Evolutionary conservation across 192 early-diverging fungal genomes (phyloP), one percentile per base, ranked within the genome.

Genomic region (Coemansia reversa): DNA sequence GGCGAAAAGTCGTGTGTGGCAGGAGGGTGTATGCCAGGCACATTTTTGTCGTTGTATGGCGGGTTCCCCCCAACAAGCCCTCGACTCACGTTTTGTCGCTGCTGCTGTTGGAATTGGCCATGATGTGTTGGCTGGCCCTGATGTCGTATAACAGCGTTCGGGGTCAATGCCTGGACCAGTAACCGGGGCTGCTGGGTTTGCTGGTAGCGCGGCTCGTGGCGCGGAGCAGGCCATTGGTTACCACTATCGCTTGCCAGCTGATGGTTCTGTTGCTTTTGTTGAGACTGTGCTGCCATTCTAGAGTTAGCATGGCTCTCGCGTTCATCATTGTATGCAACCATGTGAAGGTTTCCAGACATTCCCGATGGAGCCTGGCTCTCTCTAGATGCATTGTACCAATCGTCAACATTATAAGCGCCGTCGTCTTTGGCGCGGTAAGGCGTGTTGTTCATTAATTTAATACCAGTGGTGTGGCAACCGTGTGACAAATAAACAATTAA

Each of bases 311-410:
- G 7, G 45, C 51, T 22, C 33, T 27, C 29, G 7, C 45, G 4
- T n/a, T 52, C 51, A 22, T 32, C 62, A 11, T 50, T 55, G 32
- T 63, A 66, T 22, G 51, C 51, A 2, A 47, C 28, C 42, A 63
- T 54, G 27, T 65, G 59, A 14, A 60, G 49, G 48, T 70, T 53
- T 4, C 55, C 69, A 11, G 66, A 45, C 62, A 63, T 58, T 18
- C 60, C 56, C 0, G 72, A 68, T n/a, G 67, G 24, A n/a, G 62
- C 62, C 9, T 39, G 52, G 54, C 72, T 80, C 16, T 71, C 65
- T 62, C 77, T 58, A 16, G 72, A 65, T 19, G 77, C 77, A 8
- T 60, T 52, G 39, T 80, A 71, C 72, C 72, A 80, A 60, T 70
- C 72, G 30, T 50, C 20, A n/a, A 68, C 60, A 48, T 70, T 56